Conservation (phyloP, 2,329 filamentous ascomycete genomes). For the Neoarthrinium moseri region DNA sequence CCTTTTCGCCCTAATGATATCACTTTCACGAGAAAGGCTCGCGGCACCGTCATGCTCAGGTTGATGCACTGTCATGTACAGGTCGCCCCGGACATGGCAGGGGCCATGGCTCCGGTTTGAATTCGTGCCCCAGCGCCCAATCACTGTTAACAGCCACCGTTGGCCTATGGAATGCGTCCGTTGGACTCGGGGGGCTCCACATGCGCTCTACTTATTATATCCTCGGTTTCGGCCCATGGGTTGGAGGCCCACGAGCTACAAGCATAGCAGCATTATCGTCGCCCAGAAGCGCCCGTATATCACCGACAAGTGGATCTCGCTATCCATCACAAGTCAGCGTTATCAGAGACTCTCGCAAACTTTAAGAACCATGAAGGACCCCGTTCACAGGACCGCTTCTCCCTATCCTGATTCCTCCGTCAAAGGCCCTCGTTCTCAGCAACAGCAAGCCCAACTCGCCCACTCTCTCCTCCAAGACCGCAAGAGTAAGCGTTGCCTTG, state of each 20-base stretch:
- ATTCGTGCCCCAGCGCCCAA: constrained; percentile 32
- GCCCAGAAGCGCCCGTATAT: constrained; percentile 27
- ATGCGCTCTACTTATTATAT: constrained; percentile 29
- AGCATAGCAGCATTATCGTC: constrained; percentile 24
- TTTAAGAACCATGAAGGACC: constrained; percentile 35
- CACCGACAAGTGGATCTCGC: constrained; percentile 24
- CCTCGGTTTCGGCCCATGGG: constrained; percentile 31
- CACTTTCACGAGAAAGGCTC: not conserved
- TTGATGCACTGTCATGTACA: constrained; percentile 2
- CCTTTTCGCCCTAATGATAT: not conserved
- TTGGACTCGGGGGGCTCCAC: constrained; percentile 28
- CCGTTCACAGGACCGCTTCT: constrained; percentile 41
- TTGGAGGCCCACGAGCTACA: constrained; percentile 25
- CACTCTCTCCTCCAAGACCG: constrained; percentile 24
- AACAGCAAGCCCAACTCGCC: constrained; percentile 33
- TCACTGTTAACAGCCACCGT: constrained; percentile 19
- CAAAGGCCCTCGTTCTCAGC: constrained; percentile 42
- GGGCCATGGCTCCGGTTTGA: constrained; percentile 32
- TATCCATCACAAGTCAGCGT: constrained; percentile 16
- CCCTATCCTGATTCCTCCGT: constrained; percentile 42
- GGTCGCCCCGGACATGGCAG: constrained; percentile 30
- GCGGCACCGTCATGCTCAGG: not conserved
- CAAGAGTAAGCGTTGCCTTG: constrained; percentile 21
- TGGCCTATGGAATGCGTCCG: constrained; percentile 31
- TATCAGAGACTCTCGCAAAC: constrained; percentile 17